Evolutionary conservation across 108 stramenopile genomes (phyloP), one percentile per base, ranked within the genome.

Genomic region (Cylindrotheca closterium): DNA sequence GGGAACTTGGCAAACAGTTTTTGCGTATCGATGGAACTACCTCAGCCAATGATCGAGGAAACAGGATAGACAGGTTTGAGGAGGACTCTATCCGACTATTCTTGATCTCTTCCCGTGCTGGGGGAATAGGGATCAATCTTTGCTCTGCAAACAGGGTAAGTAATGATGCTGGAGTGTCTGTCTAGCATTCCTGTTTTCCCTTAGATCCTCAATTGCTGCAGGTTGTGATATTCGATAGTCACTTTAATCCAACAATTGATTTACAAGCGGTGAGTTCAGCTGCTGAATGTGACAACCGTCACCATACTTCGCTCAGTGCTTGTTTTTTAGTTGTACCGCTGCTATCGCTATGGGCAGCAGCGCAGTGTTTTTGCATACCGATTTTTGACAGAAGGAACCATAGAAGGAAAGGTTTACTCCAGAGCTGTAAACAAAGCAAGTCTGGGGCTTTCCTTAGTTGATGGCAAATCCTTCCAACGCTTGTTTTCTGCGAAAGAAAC

Each of bases 381-480:
- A 10, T 75, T 92, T 18, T 70, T 92, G n/a, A 79, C 85, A 1
- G 82, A 92, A 66, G 87, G 87, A 1, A 74, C 83, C 5, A 85
- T 85, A 77, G 91, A 92, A 64, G 84, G 88, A 51, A 92, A 92
- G 52, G 78, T 92, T 18, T 92, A 85, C 60, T 69, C 67, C 24
- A 68, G 91, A 23, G 70, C 81, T 24, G 81, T 84, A 8, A 74
- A 74, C 25, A 92, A 92, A 55, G 78, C 67, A 0, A 71, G 83
- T 45, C 51, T 92, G 4, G 84, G 81, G 30, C 65, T 69, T 34
- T 63, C 83, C 1, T 74, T 92, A 3, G 65, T 92, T 51, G 91
- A 92, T 32, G 74, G 78, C 28, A 79, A 81, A 28, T 55, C 75
- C 42, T 66, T 84, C 10, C 77, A 74, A 15, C 58, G 87, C 42